A percentile compares a stretch with the other conserved stretches of the same genome.
Conservation (phyloP, 805 yeast genomes). For the Brettanomyces sp. region DNA sequence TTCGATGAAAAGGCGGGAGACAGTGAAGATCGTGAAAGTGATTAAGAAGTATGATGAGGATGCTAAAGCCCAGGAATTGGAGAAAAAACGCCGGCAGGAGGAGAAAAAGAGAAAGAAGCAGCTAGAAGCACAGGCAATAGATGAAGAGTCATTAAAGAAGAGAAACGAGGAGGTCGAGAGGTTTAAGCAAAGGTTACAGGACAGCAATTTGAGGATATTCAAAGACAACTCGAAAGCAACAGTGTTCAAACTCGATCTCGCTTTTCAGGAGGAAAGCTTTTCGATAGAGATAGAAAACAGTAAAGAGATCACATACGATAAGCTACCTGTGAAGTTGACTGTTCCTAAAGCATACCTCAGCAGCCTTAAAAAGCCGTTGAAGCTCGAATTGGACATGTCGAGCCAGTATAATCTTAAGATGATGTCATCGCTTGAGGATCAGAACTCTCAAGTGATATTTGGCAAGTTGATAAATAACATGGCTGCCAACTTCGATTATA, state of each 20-base stretch:
- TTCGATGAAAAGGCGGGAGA: conserved; percentile 48
- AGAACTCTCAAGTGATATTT: conserved; percentile 19
- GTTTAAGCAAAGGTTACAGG: conserved; percentile 19
- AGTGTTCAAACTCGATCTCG: conserved; percentile 19
- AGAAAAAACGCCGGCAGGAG: conserved; percentile 3
- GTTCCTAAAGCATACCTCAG: conserved; percentile 25
- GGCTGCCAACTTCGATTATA: conserved; percentile 18
- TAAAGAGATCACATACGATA: conserved; percentile 17
- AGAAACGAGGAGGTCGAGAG: conserved; percentile 18
- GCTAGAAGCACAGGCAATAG: conserved; percentile 1
- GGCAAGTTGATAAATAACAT: conserved; percentile 24
- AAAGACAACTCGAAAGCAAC: conserved; percentile 22
- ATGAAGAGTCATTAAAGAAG: conserved; percentile 5
- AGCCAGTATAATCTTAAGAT: conserved; percentile 18
- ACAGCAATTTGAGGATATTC: conserved; percentile 13
- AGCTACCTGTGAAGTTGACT: conserved; percentile 20
- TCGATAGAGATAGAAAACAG: conserved; percentile 23
- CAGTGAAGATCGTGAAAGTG: conserved; percentile 46
- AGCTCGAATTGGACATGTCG: conserved; percentile 25
- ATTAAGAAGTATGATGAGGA: conserved; percentile 11
- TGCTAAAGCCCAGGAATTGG: not conserved
- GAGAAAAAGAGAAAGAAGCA: conserved; percentile 3
- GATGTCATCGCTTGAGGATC: conserved; percentile 21
- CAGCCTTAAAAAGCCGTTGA: conserved; percentile 17
- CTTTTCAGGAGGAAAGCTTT: conserved; percentile 19